These are phyloP conservation scores for Tephrocybe sp. DNA, from an alignment of 768 basidiomycete genomes.

Conservation along the genomic window DNA sequence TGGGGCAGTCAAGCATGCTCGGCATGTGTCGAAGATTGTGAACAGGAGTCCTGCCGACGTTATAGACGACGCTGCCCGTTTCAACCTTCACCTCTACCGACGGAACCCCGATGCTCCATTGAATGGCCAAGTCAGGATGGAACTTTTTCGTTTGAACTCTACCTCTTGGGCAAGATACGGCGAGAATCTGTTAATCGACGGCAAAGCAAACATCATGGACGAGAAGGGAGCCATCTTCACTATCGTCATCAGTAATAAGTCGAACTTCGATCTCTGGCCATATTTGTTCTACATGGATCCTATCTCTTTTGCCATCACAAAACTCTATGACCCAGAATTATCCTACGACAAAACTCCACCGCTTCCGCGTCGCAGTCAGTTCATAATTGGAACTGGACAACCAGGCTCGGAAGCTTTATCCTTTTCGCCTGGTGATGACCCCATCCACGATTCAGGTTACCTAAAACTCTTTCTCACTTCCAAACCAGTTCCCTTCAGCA, in stretches of 20 bases:
- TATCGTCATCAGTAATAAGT: constrained; percentile 48
- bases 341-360: constrained; percentile 33
- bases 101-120: constrained; percentile 49
- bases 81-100: constrained; percentile 57
- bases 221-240: constrained; percentile 43
- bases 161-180: constrained; percentile 42
- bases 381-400: constrained; percentile 43
- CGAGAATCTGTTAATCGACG: constrained; percentile 46
- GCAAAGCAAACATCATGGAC: constrained; percentile 47
- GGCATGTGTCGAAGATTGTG: constrained; percentile 37
- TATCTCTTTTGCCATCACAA: constrained; percentile 49
- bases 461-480: constrained; percentile 61
- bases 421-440: constrained; percentile 37
- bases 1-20: constrained; percentile 34
- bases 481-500: constrained; percentile 44
- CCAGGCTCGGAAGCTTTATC: constrained; percentile 48
- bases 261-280: constrained; percentile 58
- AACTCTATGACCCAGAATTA: constrained; percentile 53
- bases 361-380: constrained; percentile 36
- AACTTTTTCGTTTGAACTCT: constrained; percentile 50
- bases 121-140: constrained; percentile 48
- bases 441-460: constrained; percentile 45
- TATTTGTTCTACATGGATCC: constrained; percentile 65
- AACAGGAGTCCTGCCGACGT: constrained; percentile 35
- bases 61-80: constrained; percentile 57